Evolutionary conservation across 2,329 filamentous ascomycete genomes (phyloP), one percentile per base, ranked within the genome.

Genomic region (Trichothecium roseum): DNA sequence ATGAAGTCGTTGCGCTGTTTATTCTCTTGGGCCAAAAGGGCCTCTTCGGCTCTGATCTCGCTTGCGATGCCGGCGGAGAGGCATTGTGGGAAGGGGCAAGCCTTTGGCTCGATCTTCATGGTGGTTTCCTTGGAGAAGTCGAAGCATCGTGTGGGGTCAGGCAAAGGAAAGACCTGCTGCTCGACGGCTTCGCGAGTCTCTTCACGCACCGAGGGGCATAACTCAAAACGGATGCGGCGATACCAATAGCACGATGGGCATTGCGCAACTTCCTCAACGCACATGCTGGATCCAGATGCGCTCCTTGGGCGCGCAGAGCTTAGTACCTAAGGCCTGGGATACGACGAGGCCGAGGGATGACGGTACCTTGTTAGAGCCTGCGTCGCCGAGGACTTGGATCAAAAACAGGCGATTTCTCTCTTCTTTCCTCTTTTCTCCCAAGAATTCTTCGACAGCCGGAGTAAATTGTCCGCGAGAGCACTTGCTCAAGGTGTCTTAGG

Each of bases 171-270:
- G 20, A 13, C 13, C 9, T 32, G 29, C 14, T 9, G n/a, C 18
- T 28, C 13, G 35, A 37, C n/a, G 20, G 20, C 20, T 10, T 24
- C 20, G 20, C 6, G 6, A 14, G 26, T 18, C 14, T 28, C n/a
- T 9, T n/a, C 6, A 6, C 9, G 14, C 22, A 32, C 15, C 3
- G 4, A 9, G 10, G 16, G 9, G 22, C 35, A 37, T 9, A 18
- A 6, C 5, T 37, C 17, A 22, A 20, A 37, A 22, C 9, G 8
- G 20, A 37, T 20, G 29, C 32, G 35, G 14, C 29, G 20, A 12
- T 28, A 29, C 14, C 24, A 37, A 10, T 14, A n/a, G 29, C 35
- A 37, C 18, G 13, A 32, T 13, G 32, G 18, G 29, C 35, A 37
- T 16, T 32, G 35, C 4, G 35, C 13, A 12, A 37, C 35, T 8